Evolutionary conservation across 83 land plant genomes (phyloP), one percentile per base, ranked within the genome.

Genomic region (Diphasiastrum complanatum): DNA sequence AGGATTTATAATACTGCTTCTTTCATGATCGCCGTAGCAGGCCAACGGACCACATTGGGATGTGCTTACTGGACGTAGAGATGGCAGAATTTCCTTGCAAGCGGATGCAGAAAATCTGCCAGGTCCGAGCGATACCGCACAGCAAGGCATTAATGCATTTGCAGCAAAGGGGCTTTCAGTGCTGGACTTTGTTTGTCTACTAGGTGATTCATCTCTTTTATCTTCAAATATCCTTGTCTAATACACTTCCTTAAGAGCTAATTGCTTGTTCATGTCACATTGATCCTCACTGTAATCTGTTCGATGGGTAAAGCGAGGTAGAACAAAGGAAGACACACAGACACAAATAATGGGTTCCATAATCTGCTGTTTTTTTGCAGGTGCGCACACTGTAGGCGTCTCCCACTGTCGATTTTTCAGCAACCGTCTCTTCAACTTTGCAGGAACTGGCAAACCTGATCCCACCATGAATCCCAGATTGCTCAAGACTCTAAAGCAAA

Each of bases 11-110:
- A 34, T 4, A 34, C 37, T 14, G 20, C 20, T 14, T 29, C 2
- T n/a, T n/a, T n/a, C n/a, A n/a, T n/a, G n/a, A n/a, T n/a, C n/a
- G n/a, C n/a, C n/a, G n/a, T n/a, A n/a, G 16, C 26, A 65, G 71
- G 46, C 55, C 54, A 46, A 50, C 2, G 82, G 85, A 25, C 82
- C 79, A 2, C 2, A 6, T 0, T 82, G 72, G 35, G 25, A 11
- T 0, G 82, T 78, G n/a, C 69, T 49, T 14, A 70, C 79, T 12
- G 85, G 85, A 0, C 32, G 85, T 40, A 67, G 79, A 60, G 85
- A 82, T 54, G 85, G 85, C 4, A 30, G 48, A 20, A 53, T 71
- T 5, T 82, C 85, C 0, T 48, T 46, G 1, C 51, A 25, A 6
- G 16, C 53, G 1, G 71, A 60, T 12, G 76, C 82, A 1, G 67